Evolutionary conservation across 2,329 filamentous ascomycete genomes (phyloP).

Genomic region (Alternaria sp.): DNA sequence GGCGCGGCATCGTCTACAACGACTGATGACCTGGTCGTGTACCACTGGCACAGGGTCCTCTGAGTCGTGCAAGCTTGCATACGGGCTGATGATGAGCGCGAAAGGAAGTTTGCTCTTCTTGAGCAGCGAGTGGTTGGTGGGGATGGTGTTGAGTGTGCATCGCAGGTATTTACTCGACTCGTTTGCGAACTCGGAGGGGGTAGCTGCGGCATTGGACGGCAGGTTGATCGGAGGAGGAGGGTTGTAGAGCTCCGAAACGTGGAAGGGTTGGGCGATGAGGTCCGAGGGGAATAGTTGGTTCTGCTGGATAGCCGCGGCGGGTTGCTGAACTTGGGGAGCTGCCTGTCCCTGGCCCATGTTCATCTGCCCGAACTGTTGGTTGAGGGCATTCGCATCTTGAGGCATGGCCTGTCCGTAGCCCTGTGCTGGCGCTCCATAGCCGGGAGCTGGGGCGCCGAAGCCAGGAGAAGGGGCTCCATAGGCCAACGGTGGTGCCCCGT

Average conservation of each 20-base stretch:
- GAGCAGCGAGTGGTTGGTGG: constrained; percentile 87
- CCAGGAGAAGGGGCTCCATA: constrained; percentile 52
- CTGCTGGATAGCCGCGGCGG: constrained; percentile 45
- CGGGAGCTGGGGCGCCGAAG: constrained; percentile 35
- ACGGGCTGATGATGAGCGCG: constrained; percentile 94
- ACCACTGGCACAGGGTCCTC: constrained; percentile 92
- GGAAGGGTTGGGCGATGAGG: constrained; percentile 90
- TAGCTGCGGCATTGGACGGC: constrained; percentile 92
- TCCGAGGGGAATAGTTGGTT: constrained; percentile 95
- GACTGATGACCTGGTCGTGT: constrained; percentile 95
- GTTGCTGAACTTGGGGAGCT: constrained; percentile 42
- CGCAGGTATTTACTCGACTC: constrained; percentile 93
- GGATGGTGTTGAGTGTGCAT: constrained; percentile 92
- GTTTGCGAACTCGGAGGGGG: constrained; percentile 88
- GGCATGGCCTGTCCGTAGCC: constrained; percentile 57
- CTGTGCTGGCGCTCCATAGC: constrained; percentile 45
- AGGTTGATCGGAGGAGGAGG: constrained; percentile 90
- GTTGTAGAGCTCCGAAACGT: constrained; percentile 88
- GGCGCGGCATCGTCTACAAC: constrained; percentile 92
- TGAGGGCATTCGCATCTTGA: constrained; percentile 70
- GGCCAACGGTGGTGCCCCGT: constrained; percentile 46
- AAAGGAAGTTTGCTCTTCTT: constrained; percentile 97
- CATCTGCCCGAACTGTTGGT: constrained; percentile 83
- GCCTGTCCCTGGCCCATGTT: constrained; percentile 63
- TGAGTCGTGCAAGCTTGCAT: constrained; percentile 88